Evolutionary conservation across 495 filamentous ascomycete species (phyloP), one percentile per base, ranked within the genome.

Genomic region (Extremus antarcticus): DNA sequence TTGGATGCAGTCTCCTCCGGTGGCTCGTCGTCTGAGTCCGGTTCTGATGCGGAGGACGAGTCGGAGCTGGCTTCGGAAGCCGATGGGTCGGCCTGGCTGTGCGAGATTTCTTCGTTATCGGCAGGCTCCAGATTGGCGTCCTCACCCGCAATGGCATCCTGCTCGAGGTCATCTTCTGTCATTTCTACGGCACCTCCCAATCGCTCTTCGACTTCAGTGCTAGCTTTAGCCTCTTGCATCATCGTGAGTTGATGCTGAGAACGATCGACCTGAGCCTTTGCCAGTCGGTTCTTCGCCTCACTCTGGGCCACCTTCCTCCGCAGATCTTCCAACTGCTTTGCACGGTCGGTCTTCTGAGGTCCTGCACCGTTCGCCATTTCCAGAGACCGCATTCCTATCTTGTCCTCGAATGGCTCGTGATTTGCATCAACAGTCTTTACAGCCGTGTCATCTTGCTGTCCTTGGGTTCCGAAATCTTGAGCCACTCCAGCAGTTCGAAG

Each of bases 1-100:
- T 61, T 61, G 3, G 50, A 49, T 1, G 54, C 40, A 2, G 40
- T 7, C 25, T 57, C 50, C 25, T 62, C 59, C n/a, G 59, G 59
- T 10, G 46, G 38, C 2, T 22, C 55, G 22, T 61, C 58, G 57
- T 60, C 53, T 19, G 56, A 55, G 32, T 51, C 47, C 4, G 47
- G 25, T 21, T 51, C 47, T 15, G 47, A 40, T 0, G 25, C 53
- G 9, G 19, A 10, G 20, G 46, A 39, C n/a, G 57, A 25, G 21
- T 39, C 47, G 2, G 47, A 51, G 48, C 57, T 60, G 40, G 56
- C 10, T 8, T 29, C 58, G 9, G 53, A 47, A 8, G 35, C 2
- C 20, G 41, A 32, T n/a, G n/a, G n/a, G 29, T 35, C 29, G 19
- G 54, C 57, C 2, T 50, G 54, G 2, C 38, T 47, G 19, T 23